These are phyloP conservation scores for Eragrostis curvula DNA, from an alignment of 176 grass and related monocot species.

Conservation along the genomic window DNA sequence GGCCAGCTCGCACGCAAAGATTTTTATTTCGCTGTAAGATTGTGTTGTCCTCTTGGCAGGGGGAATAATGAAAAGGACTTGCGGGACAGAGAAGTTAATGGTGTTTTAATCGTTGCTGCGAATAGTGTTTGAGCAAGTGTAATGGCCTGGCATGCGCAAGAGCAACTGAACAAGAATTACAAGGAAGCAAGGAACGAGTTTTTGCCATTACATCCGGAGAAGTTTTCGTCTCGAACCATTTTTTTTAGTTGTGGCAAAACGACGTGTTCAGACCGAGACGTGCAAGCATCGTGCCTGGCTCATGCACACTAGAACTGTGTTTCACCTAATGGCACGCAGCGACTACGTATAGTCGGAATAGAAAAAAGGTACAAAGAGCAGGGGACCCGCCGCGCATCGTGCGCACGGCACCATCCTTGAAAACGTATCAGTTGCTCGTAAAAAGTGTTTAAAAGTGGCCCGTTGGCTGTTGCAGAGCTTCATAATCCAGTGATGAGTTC, in stretches of 20 bases:
- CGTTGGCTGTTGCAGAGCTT: background rate
- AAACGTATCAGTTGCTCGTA: background rate
- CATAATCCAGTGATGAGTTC: background rate
- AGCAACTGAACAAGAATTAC: background rate
- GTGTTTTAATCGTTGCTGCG: background rate
- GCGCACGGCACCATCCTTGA: background rate
- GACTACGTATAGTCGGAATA: too few species aligned
- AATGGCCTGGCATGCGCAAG: background rate
- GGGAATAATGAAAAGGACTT: background rate
- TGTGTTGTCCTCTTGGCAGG: background rate
- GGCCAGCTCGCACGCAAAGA: background rate
- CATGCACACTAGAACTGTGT: background rate
- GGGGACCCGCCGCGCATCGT: slow-evolving; percentile 1
- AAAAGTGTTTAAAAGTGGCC: background rate
- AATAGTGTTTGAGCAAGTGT: background rate
- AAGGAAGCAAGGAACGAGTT: background rate
- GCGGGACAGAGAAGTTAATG: background rate
- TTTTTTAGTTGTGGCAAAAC: background rate
- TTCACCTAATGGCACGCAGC: background rate
- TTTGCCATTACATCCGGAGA: background rate
- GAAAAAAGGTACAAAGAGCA: background rate
- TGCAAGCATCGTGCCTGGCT: background rate
- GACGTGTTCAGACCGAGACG: background rate
- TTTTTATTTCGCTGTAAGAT: background rate
- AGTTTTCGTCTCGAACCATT: background rate